Base-by-base conservation (phyloP, 2,329 filamentous ascomycete species). In the Endocalyx cinctus region DNA sequence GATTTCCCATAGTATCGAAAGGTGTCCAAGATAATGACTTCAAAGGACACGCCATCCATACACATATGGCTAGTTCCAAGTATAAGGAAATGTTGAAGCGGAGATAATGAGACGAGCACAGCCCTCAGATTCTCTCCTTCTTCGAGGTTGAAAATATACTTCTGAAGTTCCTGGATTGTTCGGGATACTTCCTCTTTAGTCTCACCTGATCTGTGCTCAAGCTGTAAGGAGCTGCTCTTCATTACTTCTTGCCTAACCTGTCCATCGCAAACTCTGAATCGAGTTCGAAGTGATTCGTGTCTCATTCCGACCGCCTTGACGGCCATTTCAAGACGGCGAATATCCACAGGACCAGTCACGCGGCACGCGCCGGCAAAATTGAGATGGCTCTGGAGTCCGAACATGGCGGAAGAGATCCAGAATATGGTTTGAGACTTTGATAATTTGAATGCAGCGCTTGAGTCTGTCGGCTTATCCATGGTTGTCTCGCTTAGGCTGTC, bases 41-140 rank as follows among this genome's bases (percentile, higher is more conserved):
- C 42, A 4, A 60, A 60, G 27, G 67, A 67, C 23, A 63, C 39
- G 1, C 64, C 69, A 39, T 77, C 72, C 57, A 75, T 61, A 20
- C 58, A 50, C 23, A 76, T 72, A 42, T 74, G 70, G 37, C 74
- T 70, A 28, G 57, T 59, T 1, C 52, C 52, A 5, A 75, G 29
- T 0, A 77, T 25, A 4, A 74, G 37, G 41, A 53, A 63, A 37
- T 69, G 62, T 2, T 40, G 33, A 0, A 48, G 50, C 2, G 48
- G 38, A 0, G 53, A 55, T 10, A 54, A 46, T 1, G 60, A 48
- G 4, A 71, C 46, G 2, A 70, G 46, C 4, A 46, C 33, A 4
- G 66, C 42, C 5, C 52, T 46, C 5, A 66, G 33, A 3, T 46
- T 32, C 5, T 64, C 46, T 8, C 64, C 62, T 6, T 42, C 43